Percentiles rank a stretch among this genome's conserved stretches.
These are phyloP conservation scores for Acacia concinna DNA, from an alignment of 331 rosid genomes.

Conservation along the genomic window DNA sequence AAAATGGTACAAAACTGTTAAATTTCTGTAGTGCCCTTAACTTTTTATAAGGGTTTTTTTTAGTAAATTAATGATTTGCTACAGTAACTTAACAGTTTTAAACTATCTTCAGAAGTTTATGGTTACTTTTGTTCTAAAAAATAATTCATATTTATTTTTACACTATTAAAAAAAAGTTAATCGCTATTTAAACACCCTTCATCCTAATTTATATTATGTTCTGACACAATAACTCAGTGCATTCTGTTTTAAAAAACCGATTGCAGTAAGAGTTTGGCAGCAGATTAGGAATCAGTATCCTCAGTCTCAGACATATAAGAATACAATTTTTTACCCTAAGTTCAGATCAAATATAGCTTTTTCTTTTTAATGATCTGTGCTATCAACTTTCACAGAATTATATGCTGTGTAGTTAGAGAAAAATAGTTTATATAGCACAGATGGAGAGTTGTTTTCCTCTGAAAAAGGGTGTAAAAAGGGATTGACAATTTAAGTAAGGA, in stretches of 20 bases:
- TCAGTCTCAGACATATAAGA: background rate
- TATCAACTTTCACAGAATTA: background rate
- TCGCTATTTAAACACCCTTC: too few relatives aligned
- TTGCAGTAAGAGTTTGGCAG: background rate
- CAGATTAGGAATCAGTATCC: background rate
- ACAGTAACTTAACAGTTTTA: too few relatives aligned
- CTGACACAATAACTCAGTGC: background rate
- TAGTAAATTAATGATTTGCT: too few relatives aligned
- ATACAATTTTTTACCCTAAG: background rate
- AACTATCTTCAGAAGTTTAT: too few relatives aligned
- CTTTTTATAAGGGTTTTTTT: too few relatives aligned
- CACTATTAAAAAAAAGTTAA: too few relatives aligned
- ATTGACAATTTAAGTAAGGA: conserved; percentile 30
- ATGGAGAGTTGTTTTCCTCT: background rate
- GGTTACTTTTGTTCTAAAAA: too few relatives aligned
- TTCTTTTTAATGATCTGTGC: background rate
- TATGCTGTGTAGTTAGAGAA: background rate
- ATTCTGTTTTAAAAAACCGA: background rate
- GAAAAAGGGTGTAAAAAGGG: background rate
- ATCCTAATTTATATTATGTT: background rate
- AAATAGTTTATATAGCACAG: background rate
- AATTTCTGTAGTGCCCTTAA: too few relatives aligned
- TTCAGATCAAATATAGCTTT: background rate
- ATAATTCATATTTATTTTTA: too few relatives aligned
- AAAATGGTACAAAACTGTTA: too few relatives aligned